Conservation (phyloP, 1,284 basidiomycete species). For the Grifola frondosa region DNA sequence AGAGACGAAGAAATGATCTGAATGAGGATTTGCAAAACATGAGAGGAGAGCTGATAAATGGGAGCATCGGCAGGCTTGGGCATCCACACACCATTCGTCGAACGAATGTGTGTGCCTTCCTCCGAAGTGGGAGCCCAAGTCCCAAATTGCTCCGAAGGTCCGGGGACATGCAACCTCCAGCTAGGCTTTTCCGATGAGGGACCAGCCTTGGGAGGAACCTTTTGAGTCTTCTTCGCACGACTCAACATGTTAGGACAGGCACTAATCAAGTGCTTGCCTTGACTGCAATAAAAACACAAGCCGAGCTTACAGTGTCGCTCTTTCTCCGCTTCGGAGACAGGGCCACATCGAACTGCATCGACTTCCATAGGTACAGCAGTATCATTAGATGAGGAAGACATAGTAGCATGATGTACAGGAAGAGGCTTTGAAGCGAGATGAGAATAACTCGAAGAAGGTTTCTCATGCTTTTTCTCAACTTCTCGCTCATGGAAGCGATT, state of each 20-base stretch:
- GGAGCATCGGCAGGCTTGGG: conserved; percentile 3
- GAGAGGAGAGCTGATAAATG: conserved; percentile 11
- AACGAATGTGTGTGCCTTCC: conserved; percentile 17
- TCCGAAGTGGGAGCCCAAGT: conserved; percentile 12
- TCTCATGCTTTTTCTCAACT: neutral
- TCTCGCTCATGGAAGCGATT: conserved; percentile 4
- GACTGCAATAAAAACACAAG: conserved; percentile 34
- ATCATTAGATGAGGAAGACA: neutral
- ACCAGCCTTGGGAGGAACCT: conserved; percentile 4
- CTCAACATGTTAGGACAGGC: conserved; percentile 30
- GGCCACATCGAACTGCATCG: conserved; percentile 6
- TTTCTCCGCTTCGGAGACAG: conserved; percentile 21
- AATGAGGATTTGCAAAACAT: conserved; percentile 12
- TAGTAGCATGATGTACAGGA: neutral
- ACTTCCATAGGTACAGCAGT: conserved; percentile 15
- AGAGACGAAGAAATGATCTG: conserved; percentile 36
- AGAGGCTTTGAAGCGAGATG: neutral
- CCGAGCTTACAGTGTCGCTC: conserved; percentile 19
- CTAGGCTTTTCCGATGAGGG: conserved; percentile 34
- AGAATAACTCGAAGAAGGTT: conserved; percentile 5
- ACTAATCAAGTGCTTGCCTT: conserved; percentile 21
- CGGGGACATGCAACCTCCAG: conserved; percentile 22
- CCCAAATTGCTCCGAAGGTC: conserved; percentile 29
- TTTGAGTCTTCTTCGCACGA: conserved; percentile 10
- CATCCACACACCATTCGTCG: conserved; percentile 4